phyloP scores from a whole-genome alignment of 805 yeast genomes.

The Tetrapisispora namnaoensis region DNA sequence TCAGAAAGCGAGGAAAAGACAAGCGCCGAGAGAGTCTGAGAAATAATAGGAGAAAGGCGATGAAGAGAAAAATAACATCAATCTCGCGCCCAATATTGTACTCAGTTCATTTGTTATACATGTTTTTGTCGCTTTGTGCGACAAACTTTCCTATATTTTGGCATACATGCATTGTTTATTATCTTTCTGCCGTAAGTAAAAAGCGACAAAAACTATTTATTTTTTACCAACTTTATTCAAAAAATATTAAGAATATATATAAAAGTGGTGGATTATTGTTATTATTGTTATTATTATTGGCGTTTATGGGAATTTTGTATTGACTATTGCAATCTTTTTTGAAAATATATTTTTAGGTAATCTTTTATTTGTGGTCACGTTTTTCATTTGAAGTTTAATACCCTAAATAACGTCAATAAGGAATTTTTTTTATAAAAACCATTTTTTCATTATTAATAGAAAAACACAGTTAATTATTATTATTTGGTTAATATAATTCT shows the following conservation, averaged over 20 bases:
- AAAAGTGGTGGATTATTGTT: background rate
- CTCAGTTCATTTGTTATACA: background rate
- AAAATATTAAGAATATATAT: background rate
- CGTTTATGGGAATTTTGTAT: background rate
- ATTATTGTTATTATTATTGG: background rate
- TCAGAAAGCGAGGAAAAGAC: background rate
- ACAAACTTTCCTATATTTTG: background rate
- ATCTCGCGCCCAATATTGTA: background rate
- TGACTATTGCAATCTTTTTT: background rate
- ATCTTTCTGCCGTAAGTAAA: no score
- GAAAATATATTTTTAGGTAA: background rate
- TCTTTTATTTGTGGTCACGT: no score
- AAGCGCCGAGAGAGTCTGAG: background rate
- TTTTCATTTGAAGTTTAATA: no score
- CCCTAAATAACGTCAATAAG: no score
- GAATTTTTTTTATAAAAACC: no score
- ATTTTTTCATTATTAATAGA: no score
- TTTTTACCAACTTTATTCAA: background rate
- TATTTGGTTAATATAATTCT: no score
- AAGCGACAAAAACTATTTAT: no score
- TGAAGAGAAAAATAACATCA: background rate
- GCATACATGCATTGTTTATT: no score
- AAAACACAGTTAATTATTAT: background rate
- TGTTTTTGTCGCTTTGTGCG: background rate
- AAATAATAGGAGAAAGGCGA: background rate